Evolutionary conservation across 352 stramenopile species (phyloP).

Genomic region (Globisporangium abappressorium): DNA sequence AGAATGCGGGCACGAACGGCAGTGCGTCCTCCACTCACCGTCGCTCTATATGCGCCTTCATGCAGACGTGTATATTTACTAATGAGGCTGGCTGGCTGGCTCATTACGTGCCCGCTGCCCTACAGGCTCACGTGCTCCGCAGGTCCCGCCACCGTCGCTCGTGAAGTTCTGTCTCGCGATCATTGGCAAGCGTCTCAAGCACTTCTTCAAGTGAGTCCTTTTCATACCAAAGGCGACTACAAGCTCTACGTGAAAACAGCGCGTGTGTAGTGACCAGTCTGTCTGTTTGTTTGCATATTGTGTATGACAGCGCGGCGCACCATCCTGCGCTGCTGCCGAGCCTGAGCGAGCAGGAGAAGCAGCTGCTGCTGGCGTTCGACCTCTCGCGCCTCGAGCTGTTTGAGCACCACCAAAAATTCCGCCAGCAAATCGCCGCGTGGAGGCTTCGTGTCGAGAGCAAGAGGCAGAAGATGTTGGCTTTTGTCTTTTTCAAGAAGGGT

Average conservation of each 20-base stretch:
- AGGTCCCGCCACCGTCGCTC: constrained; percentile 14
- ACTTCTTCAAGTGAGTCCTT: constrained; percentile 29
- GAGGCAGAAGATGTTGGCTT: background rate
- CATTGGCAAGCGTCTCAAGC: constrained; percentile 25
- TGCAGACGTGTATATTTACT: background rate
- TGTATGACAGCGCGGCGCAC: constrained; percentile 3
- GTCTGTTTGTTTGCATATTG: constrained; percentile 6
- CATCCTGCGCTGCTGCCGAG: constrained; percentile 11
- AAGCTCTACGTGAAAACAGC: background rate
- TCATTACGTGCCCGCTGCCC: background rate
- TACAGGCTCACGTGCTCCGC: background rate
- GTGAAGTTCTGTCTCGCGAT: constrained; percentile 30
- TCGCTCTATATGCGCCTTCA: background rate
- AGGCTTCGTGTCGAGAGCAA: constrained; percentile 12
- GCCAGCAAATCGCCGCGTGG: constrained; percentile 21
- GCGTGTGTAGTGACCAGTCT: background rate
- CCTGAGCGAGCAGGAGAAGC: constrained; percentile 20
- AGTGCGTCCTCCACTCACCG: background rate
- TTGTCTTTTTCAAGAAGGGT: background rate
- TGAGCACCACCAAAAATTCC: constrained; percentile 26
- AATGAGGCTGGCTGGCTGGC: background rate
- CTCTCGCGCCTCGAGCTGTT: constrained; percentile 31
- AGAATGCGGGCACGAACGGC: background rate
- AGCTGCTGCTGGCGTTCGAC: constrained; percentile 27
- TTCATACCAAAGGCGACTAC: background rate